Evolutionary conservation across 306 rosid species (phyloP).

Genomic region (Dryas alaskensis): DNA sequence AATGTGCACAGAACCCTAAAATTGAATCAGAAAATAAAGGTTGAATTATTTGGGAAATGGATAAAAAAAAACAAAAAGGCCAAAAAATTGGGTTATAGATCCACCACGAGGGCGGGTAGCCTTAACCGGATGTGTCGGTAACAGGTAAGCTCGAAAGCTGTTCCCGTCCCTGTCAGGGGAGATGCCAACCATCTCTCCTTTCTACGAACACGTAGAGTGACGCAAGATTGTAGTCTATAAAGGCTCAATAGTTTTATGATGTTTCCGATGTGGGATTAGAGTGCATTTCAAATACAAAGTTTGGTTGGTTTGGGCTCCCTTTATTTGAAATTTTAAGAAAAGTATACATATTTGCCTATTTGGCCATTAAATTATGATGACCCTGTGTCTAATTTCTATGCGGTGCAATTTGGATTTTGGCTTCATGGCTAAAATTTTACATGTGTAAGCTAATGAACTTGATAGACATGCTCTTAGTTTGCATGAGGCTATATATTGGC

Average conservation of each 20-base stretch:
- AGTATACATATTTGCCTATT: too few relatives aligned
- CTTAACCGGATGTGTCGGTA: constrained; percentile 28
- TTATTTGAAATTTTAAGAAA: too few relatives aligned
- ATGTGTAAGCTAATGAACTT: too few relatives aligned
- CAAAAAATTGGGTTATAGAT: constrained; percentile 37
- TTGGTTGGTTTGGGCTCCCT: too few relatives aligned
- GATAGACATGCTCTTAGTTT: too few relatives aligned
- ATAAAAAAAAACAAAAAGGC: background rate
- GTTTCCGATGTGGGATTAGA: constrained; percentile 19
- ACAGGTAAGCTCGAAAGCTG: constrained; percentile 23
- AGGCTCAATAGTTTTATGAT: accelerated
- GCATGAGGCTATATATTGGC: too few relatives aligned
- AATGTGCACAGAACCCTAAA: background rate
- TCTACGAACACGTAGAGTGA: background rate
- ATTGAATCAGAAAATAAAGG: background rate
- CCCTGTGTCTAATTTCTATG: too few relatives aligned
- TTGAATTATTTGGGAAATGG: background rate
- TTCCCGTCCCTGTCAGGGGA: constrained; percentile 46
- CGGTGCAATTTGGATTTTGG: too few relatives aligned
- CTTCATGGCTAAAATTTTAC: too few relatives aligned
- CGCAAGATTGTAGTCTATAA: background rate
- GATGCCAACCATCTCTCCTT: constrained; percentile 60
- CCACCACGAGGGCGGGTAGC: constrained; percentile 30
- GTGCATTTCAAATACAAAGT: background rate
- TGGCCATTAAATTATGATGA: too few relatives aligned